Evolutionary conservation across 768 basidiomycete genomes (phyloP), one percentile per base, ranked within the genome.

Genomic region (Boletus huronensis): DNA sequence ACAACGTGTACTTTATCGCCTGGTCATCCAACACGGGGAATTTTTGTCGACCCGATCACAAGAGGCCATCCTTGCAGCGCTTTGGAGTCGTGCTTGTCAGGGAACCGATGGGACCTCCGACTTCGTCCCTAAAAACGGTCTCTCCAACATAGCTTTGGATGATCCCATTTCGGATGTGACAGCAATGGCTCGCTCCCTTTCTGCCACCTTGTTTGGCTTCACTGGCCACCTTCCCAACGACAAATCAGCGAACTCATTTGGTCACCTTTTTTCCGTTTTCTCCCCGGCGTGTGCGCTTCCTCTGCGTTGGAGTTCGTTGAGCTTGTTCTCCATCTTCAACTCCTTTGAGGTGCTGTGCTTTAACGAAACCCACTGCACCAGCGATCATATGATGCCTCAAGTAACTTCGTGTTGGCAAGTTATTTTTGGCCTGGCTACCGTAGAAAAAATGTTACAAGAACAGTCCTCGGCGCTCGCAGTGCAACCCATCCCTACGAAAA

Each of bases 301-400:
- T 26, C 53, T 57, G 23, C 77, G 77, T 9, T 82, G 82, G 82
- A 66, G 57, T 36, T 76, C 74, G 44, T 57, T 82, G 8, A 48
- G 67, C 6, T 55, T 79, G 14, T 64, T 81, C 39, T 75, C 77
- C 19, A 59, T 74, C 11, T 62, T 62, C 53, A 62, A 64, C 13
- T 50, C 62, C 17, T 48, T 45, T 23, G 48, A 48, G 31, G 35
- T 10, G 2, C 23, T 17, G 9, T 32, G 29, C 28, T n/a, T 36
- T 4, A 38, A 46, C 6, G 42, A 5, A 36, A 38, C 26, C 8
- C 34, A 42, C 0, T 56, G 48, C 41, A 32, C 54, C 21, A 34
- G 29, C 53, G 38, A 53, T 19, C 43, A 34, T 35, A 8, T 36
- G 14, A 48, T 50, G 21, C 44, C 67, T 26, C 48, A 36, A 25